phyloP scores from a whole-genome alignment of 139 green algal genomes.

The Microglena sp. region DNA sequence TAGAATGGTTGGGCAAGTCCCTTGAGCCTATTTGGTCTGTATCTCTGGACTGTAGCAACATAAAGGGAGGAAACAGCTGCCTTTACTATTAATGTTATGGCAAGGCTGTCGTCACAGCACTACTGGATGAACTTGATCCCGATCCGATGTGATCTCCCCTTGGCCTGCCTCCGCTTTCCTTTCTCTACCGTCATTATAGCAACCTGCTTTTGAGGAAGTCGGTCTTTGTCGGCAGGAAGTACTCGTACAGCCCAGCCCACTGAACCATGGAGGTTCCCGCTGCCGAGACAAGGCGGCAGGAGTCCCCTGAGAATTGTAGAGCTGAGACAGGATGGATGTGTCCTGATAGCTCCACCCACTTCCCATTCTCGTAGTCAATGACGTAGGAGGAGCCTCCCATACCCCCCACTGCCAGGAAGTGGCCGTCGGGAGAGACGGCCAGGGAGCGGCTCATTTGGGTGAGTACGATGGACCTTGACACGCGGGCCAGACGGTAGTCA shows the following conservation, averaged over 20 bases:
- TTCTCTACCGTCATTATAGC: no score
- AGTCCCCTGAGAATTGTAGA: not conserved
- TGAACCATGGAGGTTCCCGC: not conserved
- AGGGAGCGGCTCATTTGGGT: slow-evolving; percentile 25
- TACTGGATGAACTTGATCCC: no score
- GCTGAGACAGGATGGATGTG: not conserved
- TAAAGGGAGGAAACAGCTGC: no score
- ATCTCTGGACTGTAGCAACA: no score
- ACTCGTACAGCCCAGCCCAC: not conserved
- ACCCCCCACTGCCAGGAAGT: slow-evolving; percentile 11
- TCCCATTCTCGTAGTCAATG: not conserved
- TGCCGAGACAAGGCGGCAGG: not conserved
- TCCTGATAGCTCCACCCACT: slow-evolving; percentile 5
- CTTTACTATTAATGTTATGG: no score
- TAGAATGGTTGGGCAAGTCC: no score
- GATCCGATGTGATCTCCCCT: no score
- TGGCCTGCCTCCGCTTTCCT: no score
- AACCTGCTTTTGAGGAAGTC: not conserved
- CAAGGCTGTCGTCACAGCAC: no score
- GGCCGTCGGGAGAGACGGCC: slow-evolving; percentile 10
- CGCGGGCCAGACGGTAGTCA: slow-evolving; percentile 19
- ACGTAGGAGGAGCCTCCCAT: slow-evolving; percentile 10
- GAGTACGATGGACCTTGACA: slow-evolving; percentile 12
- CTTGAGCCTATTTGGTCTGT: no score
- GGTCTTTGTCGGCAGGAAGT: not conserved